Evolutionary conservation across 2,329 filamentous ascomycete species (phyloP).

Genomic region (Colletotrichum navitas): DNA sequence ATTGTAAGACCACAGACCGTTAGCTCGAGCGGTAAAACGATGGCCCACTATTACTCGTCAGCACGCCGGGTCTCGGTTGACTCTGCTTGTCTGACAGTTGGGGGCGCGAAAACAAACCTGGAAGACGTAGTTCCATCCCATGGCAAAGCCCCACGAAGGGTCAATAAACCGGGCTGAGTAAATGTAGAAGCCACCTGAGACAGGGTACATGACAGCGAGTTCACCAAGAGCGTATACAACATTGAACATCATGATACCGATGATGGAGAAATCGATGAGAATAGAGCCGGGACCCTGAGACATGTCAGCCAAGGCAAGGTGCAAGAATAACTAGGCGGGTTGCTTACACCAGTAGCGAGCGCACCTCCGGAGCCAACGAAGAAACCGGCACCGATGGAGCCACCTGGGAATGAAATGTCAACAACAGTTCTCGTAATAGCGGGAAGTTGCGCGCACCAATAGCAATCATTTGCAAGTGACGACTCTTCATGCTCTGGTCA

Average conservation of each 20-base stretch:
- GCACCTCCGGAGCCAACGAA: constrained; percentile 70
- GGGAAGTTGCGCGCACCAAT: constrained; percentile 50
- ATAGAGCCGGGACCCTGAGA: constrained; percentile 51
- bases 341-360: constrained; percentile 59
- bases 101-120: constrained; percentile 46
- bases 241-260: constrained; percentile 67
- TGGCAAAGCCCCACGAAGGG: constrained; percentile 65
- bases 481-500: constrained; percentile 55
- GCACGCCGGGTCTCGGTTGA: background rate
- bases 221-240: constrained; percentile 72
- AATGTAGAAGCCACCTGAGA: constrained; percentile 70
- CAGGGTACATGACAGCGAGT: constrained; percentile 66
- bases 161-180: constrained; percentile 70
- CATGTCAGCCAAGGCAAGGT: constrained; percentile 1
- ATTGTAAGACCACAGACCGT: constrained; percentile 64
- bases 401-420: constrained; percentile 8
- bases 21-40: constrained; percentile 61
- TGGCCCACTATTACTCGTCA: constrained; percentile 52
- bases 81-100: background rate
- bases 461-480: constrained; percentile 65
- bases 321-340: background rate
- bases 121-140: constrained; percentile 64
- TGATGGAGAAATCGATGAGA: constrained; percentile 60
- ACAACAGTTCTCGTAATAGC: fast-evolving
- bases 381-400: constrained; percentile 71